phyloP scores from a whole-genome alignment of 169 alveolate species.

The Babesia ovis region DNA sequence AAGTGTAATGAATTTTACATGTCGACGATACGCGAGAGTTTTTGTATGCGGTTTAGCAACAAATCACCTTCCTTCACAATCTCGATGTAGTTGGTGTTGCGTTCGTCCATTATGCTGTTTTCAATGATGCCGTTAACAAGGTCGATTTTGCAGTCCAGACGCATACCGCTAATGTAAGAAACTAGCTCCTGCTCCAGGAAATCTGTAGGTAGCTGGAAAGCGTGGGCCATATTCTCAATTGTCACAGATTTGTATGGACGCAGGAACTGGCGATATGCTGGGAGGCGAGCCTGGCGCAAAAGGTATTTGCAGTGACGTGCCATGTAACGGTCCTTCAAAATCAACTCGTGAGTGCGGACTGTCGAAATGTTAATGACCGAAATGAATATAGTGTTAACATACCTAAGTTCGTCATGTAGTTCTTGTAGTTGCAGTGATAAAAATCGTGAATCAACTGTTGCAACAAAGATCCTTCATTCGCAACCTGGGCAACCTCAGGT shows the following conservation, averaged over 20 bases:
- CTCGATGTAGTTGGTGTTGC: constrained; percentile 83
- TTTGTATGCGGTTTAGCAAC: constrained; percentile 89
- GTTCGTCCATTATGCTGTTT: constrained; percentile 86
- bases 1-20: constrained; percentile 67
- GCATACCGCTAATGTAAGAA: constrained; percentile 89
- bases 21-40: constrained; percentile 90
- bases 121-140: constrained; percentile 93
- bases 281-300: constrained; percentile 92
- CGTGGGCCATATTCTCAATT: constrained; percentile 90
- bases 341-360: constrained; percentile 75
- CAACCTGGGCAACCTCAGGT: constrained; percentile 90
- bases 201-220: constrained; percentile 90
- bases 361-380: not conserved
- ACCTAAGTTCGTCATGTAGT: constrained; percentile 84
- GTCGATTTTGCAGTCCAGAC: constrained; percentile 93
- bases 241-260: constrained; percentile 94
- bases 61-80: constrained; percentile 88
- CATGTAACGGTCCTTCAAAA: constrained; percentile 84
- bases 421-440: constrained; percentile 88
- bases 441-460: constrained; percentile 83
- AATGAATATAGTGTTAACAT: not conserved
- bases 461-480: constrained; percentile 85
- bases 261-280: constrained; percentile 91
- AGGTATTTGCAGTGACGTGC: constrained; percentile 84
- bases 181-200: constrained; percentile 92